Percentiles rank a stretch among this genome's conserved stretches.
These are phyloP conservation scores for Sindora glabra DNA, from an alignment of 306 rosid species.

Conservation along the genomic window DNA sequence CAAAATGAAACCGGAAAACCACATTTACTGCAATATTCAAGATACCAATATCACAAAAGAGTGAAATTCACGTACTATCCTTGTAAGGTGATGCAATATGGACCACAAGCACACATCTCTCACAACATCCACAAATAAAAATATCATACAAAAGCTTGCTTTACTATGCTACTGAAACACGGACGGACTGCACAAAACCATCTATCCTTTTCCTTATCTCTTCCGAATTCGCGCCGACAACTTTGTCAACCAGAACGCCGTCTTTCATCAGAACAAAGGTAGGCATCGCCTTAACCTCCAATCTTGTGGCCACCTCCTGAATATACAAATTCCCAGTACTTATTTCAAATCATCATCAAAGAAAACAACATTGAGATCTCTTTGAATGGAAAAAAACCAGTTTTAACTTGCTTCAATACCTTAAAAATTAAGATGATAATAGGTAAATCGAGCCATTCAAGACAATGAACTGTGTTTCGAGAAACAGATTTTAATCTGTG, in stretches of 20 bases:
- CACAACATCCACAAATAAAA: conserved; percentile 6
- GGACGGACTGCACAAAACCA: conserved; percentile 38
- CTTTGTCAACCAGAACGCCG: conserved; percentile 44
- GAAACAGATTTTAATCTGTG: too few relatives aligned
- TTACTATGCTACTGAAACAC: conserved; percentile 35
- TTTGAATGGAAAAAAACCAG: too few relatives aligned
- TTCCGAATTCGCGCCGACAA: conserved; percentile 93
- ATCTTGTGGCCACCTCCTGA: conserved; percentile 69
- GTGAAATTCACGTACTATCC: neutral
- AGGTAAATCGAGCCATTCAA: neutral
- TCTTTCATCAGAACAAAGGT: conserved; percentile 64
- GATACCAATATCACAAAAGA: conserved; percentile 4
- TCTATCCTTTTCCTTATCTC: conserved; percentile 82
- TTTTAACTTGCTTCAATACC: neutral
- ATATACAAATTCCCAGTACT: conserved; percentile 2
- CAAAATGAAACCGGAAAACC: neutral
- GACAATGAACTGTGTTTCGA: too few relatives aligned
- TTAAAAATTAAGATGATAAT: neutral
- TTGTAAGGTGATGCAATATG: neutral
- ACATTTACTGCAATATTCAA: conserved; percentile 10
- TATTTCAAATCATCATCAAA: neutral
- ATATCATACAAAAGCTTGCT: neutral
- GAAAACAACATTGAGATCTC: neutral
- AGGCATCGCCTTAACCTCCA: conserved; percentile 87
- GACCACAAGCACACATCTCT: conserved; percentile 23